Percentiles rank a stretch among this genome's conserved stretches.
Conservation (phyloP, 2,329 filamentous ascomycete species). For the Aspergillus pseudoviridinutans region DNA sequence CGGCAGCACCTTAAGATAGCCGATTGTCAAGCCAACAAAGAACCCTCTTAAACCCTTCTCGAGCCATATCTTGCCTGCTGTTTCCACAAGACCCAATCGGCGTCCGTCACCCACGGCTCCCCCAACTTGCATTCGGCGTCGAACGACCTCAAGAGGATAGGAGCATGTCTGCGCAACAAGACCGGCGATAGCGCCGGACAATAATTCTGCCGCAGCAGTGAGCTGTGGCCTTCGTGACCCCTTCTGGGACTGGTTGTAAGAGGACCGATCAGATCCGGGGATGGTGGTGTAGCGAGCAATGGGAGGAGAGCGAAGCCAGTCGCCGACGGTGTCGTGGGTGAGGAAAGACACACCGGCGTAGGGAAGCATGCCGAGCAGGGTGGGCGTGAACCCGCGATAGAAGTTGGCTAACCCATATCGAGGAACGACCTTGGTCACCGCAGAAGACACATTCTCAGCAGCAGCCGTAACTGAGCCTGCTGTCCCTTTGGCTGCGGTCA, state of each 20-base stretch:
- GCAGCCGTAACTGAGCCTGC: conserved; percentile 38
- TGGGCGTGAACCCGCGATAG: conserved; percentile 89
- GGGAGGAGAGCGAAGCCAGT: conserved; percentile 67
- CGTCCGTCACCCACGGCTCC: conserved; percentile 90
- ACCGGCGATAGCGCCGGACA: conserved; percentile 79
- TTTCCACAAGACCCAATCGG: conserved; percentile 72
- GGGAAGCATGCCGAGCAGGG: conserved; percentile 88
- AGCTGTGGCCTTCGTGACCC: conserved; percentile 63
- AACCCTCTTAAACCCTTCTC: conserved; percentile 79
- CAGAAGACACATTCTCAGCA: conserved; percentile 27
- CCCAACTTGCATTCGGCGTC: conserved; percentile 92
- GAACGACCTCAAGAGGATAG: conserved; percentile 89
- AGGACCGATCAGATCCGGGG: conserved; percentile 50
- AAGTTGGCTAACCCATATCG: conserved; percentile 78
- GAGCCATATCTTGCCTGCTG: conserved; percentile 66
- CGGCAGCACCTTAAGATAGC: conserved; percentile 90
- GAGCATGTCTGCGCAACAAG: conserved; percentile 86
- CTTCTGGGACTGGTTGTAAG: conserved; percentile 35
- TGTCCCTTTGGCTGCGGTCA: conserved; percentile 39
- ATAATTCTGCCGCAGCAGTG: conserved; percentile 80
- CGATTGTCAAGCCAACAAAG: conserved; percentile 89
- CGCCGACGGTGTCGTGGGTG: conserved; percentile 85
- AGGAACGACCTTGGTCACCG: conserved; percentile 53
- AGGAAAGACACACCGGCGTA: conserved; percentile 96
- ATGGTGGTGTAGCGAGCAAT: conserved; percentile 73